phyloP scores from a whole-genome alignment of 345 rosid species.

The Excoecaria cochinchinensis region DNA sequence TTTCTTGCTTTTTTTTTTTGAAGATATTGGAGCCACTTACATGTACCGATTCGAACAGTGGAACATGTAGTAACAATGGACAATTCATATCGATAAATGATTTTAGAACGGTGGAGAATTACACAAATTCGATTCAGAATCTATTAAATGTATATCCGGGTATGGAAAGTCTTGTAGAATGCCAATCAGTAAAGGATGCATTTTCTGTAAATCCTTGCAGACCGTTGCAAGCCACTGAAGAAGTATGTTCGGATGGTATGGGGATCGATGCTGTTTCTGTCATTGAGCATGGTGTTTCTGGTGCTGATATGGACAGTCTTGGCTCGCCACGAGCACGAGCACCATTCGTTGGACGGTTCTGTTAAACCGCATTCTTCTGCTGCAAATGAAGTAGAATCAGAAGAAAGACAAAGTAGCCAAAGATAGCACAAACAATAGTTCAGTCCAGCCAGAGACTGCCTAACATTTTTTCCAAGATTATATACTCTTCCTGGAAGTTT shows the following conservation, averaged over 20 bases:
- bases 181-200: conserved; percentile 54
- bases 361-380: conserved; percentile 35
- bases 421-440: conserved; percentile 13
- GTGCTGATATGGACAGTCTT: conserved; percentile 41
- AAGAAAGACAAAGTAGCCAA: conserved; percentile 6
- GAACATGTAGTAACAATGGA: conserved; percentile 36
- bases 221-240: conserved; percentile 58
- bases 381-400: conserved; percentile 11
- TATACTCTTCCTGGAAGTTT: conserved; percentile 16
- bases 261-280: conserved; percentile 47
- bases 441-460: conserved; percentile 31
- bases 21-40: conserved; percentile 39
- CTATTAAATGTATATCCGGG: conserved; percentile 55
- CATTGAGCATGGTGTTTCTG: conserved; percentile 44
- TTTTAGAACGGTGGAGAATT: conserved; percentile 39
- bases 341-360: conserved; percentile 28
- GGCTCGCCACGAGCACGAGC: conserved; percentile 29
- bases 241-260: conserved; percentile 44
- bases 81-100: conserved; percentile 36
- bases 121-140: conserved; percentile 49
- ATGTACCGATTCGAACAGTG: conserved; percentile 53
- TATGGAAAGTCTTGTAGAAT: conserved; percentile 52
- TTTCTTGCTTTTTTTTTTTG: no score
- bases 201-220: conserved; percentile 46
- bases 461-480: not conserved